Evolutionary conservation across 2,329 filamentous ascomycete species (phyloP).

Genomic region (Epichloe gansuensis): DNA sequence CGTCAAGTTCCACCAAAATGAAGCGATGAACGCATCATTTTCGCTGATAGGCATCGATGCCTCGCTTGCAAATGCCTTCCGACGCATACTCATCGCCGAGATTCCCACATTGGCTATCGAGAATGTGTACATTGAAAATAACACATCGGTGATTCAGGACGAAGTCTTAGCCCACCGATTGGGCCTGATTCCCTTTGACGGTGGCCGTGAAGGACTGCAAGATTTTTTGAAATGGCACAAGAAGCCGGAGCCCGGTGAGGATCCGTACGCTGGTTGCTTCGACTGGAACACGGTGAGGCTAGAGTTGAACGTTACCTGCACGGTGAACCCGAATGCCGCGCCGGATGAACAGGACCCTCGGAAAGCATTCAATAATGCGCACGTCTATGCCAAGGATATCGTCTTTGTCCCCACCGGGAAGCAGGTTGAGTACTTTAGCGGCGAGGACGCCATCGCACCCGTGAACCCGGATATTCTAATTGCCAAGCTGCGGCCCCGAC

Average conservation of each 20-base stretch:
- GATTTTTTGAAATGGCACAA: conserved; percentile 74
- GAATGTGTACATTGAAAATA: conserved; percentile 85
- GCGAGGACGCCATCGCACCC: conserved; percentile 56
- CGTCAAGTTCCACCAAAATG: conserved; percentile 76
- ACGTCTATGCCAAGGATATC: conserved; percentile 70
- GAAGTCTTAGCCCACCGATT: conserved; percentile 87
- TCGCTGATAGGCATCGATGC: conserved; percentile 88
- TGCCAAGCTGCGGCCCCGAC: conserved; percentile 84
- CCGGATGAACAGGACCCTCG: conserved; percentile 66
- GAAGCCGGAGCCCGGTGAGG: conserved; percentile 53
- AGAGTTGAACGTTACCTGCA: conserved; percentile 66
- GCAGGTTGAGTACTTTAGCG: conserved; percentile 57
- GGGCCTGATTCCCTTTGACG: conserved; percentile 81
- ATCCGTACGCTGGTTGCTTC: conserved; percentile 44
- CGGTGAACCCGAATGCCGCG: conserved; percentile 60
- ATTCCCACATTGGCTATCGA: conserved; percentile 92
- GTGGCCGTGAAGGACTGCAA: conserved; percentile 59
- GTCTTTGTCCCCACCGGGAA: conserved; percentile 64
- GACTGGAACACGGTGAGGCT: conserved; percentile 86
- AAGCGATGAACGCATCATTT: conserved; percentile 67
- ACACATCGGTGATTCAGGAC: conserved; percentile 95
- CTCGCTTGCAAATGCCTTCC: conserved; percentile 91
- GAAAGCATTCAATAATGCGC: conserved; percentile 76
- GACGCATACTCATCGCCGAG: conserved; percentile 88
- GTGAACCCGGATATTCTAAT: conserved; percentile 88